Base-by-base conservation (phyloP, 2,329 filamentous ascomycete species). In the Venturia asperata region DNA sequence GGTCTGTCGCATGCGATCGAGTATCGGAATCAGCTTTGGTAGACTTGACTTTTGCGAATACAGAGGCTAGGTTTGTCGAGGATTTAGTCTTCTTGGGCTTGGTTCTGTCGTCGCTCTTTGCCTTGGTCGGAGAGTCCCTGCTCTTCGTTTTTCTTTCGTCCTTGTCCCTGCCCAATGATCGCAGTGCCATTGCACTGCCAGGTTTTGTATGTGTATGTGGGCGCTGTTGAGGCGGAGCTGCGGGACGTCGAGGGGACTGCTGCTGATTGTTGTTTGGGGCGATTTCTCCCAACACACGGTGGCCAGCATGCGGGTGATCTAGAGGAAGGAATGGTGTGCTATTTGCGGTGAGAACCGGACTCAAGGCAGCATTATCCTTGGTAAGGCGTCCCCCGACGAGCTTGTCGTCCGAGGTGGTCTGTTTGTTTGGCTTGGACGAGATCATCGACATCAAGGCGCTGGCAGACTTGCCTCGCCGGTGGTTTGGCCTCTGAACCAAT, bases 51-150 rank as follows among this genome's bases (percentile, higher is more conserved):
- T 88, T 87, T 65, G 86, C 86, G 63, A 96, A 83, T 64, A 97
- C 83, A 5, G 83, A 86, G 0, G 86, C 85, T n/a, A 97, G 81
- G 73, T 92, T 95, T 41, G 89, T 89, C 3, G 89, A 84, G 0
- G 92, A 96, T 75, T 93, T 96, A 45, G 84, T 84, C 79, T 93
- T 95, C 75, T 85, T 86, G 4, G 81, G 79, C 65, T 78, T 82
- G 63, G 70, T 72, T 56, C 24, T 67, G 39, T 64, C 65, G 42
- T 56, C 39, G n/a, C 47, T 19, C 37, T 27, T 47, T 6, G 24
- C 5, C 43, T 43, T 37, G 71, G 17, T 69, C 58, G 27, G 67
- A 69, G 56, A 69, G 68, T n/a, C 67, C 37, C 73, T 72, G n/a
- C 77, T 74, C 45, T 71, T 69, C 15, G 70, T 68, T 61, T 70